Conservation (phyloP, 2,329 filamentous ascomycete species). For the Fusarium sp. region DNA sequence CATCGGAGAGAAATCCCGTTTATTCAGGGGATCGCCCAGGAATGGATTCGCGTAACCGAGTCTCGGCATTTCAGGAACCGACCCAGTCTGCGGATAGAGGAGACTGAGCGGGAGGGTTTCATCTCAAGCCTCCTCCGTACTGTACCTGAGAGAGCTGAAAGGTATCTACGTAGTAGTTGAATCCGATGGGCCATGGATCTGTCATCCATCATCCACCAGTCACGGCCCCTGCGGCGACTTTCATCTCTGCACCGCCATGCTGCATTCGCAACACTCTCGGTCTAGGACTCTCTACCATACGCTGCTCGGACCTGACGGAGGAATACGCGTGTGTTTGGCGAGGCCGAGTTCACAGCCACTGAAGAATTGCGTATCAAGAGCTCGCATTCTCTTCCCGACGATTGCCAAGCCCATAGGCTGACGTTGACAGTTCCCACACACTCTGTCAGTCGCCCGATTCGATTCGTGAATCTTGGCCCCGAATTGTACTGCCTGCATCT, state of each 20-base stretch:
- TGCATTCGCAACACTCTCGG: conserved; percentile 33
- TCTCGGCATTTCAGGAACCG: conserved; percentile 41
- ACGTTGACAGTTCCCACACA: conserved; percentile 44
- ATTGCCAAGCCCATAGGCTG: conserved; percentile 46
- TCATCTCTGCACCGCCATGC: conserved; percentile 37
- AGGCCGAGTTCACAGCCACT: conserved; percentile 46
- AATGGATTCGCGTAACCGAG: conserved; percentile 26
- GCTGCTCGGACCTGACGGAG: conserved; percentile 14
- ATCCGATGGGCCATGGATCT: not conserved
- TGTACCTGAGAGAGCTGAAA: not conserved
- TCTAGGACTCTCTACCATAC: conserved; percentile 4
- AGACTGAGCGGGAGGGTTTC: conserved; percentile 23
- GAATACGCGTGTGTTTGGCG: conserved; percentile 39
- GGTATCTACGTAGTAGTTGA: not conserved
- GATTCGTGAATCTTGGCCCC: conserved; percentile 15
- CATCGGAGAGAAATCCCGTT: conserved; percentile 6
- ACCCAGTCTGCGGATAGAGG: not conserved
- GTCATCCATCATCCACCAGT: conserved; percentile 13
- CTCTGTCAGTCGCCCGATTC: not conserved
- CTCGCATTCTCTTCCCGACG: conserved; percentile 19
- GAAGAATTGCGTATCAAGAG: conserved; percentile 31
- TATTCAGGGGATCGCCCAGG: conserved; percentile 36
- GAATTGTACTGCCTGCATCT: conserved; percentile 1
- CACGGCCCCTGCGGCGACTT: conserved; percentile 18
- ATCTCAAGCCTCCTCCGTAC: conserved; percentile 12